A percentile compares a stretch with the other conserved stretches of the same genome.
phyloP scores from a whole-genome alignment of 441 rosid genomes.

The Jatropha multifida region DNA sequence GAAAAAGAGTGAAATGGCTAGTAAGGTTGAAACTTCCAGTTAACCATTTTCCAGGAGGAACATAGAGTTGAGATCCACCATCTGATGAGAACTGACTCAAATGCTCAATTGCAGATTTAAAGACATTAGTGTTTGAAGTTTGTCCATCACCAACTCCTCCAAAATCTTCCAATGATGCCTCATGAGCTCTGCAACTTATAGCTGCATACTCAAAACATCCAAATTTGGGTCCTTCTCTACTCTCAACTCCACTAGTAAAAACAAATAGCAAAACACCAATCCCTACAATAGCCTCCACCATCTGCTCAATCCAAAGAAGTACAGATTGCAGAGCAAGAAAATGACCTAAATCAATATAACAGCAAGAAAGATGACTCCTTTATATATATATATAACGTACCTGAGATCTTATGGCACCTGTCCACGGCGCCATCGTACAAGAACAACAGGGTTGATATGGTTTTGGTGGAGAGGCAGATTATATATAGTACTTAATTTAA shows the following conservation, averaged over 20 bases:
- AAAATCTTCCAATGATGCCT: slow-evolving; percentile 56
- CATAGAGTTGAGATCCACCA: slow-evolving; percentile 72
- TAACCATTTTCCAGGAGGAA: slow-evolving; percentile 80
- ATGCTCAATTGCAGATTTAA: slow-evolving; percentile 44
- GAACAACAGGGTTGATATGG: slow-evolving; percentile 1
- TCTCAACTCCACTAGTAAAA: slow-evolving; percentile 32
- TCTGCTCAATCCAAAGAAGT: slow-evolving; percentile 25
- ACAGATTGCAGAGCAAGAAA: neutral
- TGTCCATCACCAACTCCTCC: slow-evolving; percentile 84
- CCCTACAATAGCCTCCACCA: slow-evolving; percentile 17
- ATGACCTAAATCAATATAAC: neutral
- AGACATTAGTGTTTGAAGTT: slow-evolving; percentile 63
- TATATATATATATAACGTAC: slow-evolving; percentile 11
- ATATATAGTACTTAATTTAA: neutral
- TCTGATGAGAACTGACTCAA: slow-evolving; percentile 43
- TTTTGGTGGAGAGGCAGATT: slow-evolving; percentile 9
- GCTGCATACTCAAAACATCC: slow-evolving; percentile 36
- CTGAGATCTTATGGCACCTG: slow-evolving; percentile 19
- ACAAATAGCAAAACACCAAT: slow-evolving; percentile 33
- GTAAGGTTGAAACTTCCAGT: slow-evolving; percentile 86
- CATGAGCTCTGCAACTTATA: slow-evolving; percentile 62
- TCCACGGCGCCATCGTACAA: slow-evolving; percentile 21
- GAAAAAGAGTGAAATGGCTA: slow-evolving; percentile 75
- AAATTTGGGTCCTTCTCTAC: slow-evolving; percentile 19
- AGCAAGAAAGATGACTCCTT: neutral